Evolutionary conservation across 345 rosid species (phyloP).

Genomic region (Hirschfeldia incana): DNA sequence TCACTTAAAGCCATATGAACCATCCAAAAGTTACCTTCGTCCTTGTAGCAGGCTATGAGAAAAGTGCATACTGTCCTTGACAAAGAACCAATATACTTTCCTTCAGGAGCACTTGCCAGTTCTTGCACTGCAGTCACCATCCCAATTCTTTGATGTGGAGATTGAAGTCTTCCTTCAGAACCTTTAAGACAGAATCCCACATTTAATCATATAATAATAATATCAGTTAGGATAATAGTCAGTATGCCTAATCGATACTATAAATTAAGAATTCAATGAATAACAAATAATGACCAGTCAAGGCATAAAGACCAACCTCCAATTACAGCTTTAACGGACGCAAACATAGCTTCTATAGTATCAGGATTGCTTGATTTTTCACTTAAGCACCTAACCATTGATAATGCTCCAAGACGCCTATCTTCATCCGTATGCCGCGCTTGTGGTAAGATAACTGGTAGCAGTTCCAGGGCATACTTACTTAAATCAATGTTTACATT

Average conservation of each 20-base stretch:
- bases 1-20: not conserved
- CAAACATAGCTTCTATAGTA: conserved; percentile 79
- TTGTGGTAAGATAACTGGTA: conserved; percentile 70
- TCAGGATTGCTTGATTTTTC: conserved; percentile 94
- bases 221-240: conserved; percentile 5
- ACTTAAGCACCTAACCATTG: conserved; percentile 64
- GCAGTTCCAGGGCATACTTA: conserved; percentile 79
- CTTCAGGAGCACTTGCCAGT: conserved; percentile 79
- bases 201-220: conserved; percentile 5
- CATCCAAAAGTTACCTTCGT: conserved; percentile 63
- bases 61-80: conserved; percentile 57
- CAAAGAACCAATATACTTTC: conserved; percentile 69
- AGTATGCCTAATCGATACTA: conserved; percentile 2
- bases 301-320: conserved; percentile 61
- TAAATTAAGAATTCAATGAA: not conserved
- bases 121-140: conserved; percentile 82
- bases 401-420: conserved; percentile 72
- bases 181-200: conserved; percentile 48
- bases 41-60: conserved; percentile 71
- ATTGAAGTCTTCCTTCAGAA: conserved; percentile 90
- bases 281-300: not conserved
- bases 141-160: conserved; percentile 89
- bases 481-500: conserved; percentile 80
- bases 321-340: conserved; percentile 68
- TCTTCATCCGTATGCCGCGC: conserved; percentile 87